Conservation (phyloP, 139 green algal species). For the Volvox africanus region DNA sequence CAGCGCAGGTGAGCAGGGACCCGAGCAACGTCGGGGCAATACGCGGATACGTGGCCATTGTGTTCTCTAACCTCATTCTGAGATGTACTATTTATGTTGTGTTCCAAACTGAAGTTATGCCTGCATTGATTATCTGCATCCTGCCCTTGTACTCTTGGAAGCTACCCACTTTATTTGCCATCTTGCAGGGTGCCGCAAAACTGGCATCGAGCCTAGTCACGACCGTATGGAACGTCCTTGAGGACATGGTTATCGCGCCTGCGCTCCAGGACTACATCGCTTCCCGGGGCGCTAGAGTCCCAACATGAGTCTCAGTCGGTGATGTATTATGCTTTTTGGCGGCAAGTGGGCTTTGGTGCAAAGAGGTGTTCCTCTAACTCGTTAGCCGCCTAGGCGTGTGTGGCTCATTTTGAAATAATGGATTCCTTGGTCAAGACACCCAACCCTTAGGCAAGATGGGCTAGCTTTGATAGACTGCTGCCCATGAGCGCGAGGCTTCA, state of each 20-base stretch:
- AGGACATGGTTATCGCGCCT: constrained; percentile 65
- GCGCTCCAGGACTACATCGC: constrained; percentile 59
- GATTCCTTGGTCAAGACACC: too few relatives aligned
- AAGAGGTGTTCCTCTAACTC: too few relatives aligned
- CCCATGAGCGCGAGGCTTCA: too few relatives aligned
- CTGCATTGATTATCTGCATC: neutral
- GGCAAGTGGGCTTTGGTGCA: too few relatives aligned
- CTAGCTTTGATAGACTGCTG: too few relatives aligned
- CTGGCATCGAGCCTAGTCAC: constrained; percentile 72
- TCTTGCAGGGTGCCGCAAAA: constrained; percentile 67
- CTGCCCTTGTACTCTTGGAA: neutral
- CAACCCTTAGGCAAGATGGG: too few relatives aligned
- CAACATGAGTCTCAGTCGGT: neutral
- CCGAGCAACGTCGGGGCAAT: neutral
- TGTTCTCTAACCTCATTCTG: neutral
- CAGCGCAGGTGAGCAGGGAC: constrained; percentile 52
- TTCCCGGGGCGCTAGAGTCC: neutral
- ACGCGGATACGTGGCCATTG: neutral
- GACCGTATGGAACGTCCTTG: constrained; percentile 74
- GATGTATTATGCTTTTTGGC: too few relatives aligned
- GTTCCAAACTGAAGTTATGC: neutral
- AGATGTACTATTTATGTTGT: neutral
- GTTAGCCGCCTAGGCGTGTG: too few relatives aligned
- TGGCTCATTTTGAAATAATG: too few relatives aligned
- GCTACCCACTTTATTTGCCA: neutral